Percentiles rank a stretch among this genome's conserved stretches.
phyloP scores from a whole-genome alignment of 805 yeast species.

The Sugiyamaella lignohabitans region DNA sequence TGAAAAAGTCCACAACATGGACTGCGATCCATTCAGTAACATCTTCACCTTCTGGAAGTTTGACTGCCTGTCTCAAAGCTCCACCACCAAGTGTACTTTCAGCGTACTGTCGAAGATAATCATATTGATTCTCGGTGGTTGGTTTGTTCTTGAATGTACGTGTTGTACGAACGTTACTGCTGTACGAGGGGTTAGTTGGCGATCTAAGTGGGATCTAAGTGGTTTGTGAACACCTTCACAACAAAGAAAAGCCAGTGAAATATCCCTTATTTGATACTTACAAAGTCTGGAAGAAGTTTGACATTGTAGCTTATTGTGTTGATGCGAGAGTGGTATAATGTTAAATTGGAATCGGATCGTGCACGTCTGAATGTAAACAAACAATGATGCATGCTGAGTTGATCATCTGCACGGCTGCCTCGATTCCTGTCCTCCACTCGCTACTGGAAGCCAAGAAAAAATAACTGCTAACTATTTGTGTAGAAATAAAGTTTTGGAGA shows the following conservation, averaged over 20 bases:
- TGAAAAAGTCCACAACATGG: constrained; percentile 94
- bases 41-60: constrained; percentile 88
- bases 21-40: constrained; percentile 93
- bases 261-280: constrained; percentile 1
- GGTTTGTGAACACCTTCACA: no score
- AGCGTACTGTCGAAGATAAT: constrained; percentile 66
- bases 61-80: constrained; percentile 85
- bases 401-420: no score
- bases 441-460: no score
- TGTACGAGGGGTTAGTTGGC: not conserved
- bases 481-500: no score
- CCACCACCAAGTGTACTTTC: constrained; percentile 94
- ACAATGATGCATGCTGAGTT: no score
- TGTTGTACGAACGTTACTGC: constrained; percentile 26
- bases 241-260: not conserved
- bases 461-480: no score
- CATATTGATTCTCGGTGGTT: constrained; percentile 29
- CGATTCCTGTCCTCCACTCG: no score
- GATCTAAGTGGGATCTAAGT: not conserved
- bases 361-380: constrained; percentile 4
- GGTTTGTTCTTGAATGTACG: constrained; percentile 33
- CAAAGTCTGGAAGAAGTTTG: constrained; percentile 2
- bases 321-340: not conserved
- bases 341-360: not conserved
- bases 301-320: not conserved